phyloP scores from a whole-genome alignment of 768 basidiomycete species.

The Crucibulum laeve region DNA sequence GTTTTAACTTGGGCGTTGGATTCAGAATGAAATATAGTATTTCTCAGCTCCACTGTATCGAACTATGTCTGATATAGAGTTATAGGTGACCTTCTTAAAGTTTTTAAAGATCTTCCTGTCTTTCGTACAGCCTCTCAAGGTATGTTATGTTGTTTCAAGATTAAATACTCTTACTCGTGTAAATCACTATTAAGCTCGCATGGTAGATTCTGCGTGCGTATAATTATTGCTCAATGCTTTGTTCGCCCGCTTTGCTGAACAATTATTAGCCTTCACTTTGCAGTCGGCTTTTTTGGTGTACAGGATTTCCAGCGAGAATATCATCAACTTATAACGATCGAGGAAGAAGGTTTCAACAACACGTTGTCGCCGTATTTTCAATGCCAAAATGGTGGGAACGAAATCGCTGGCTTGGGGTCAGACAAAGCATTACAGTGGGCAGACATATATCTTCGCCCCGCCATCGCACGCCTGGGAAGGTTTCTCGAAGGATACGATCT shows the following conservation, averaged over 20 bases:
- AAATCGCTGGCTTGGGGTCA: slow-evolving; percentile 37
- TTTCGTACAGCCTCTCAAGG: slow-evolving; percentile 61
- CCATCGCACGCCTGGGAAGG: slow-evolving; percentile 46
- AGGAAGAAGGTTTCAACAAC: slow-evolving; percentile 54
- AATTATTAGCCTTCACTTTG: slow-evolving; percentile 25
- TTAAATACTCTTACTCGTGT: slow-evolving; percentile 4
- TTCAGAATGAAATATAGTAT: slow-evolving; percentile 61
- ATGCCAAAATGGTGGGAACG: slow-evolving; percentile 50
- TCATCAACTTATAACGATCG: slow-evolving; percentile 59
- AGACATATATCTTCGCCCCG: slow-evolving; percentile 52
- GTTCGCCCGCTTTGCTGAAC: neutral
- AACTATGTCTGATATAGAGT: neutral
- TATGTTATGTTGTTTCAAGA: slow-evolving; percentile 11
- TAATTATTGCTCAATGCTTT: neutral
- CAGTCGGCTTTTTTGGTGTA: slow-evolving; percentile 55
- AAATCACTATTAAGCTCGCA: slow-evolving; percentile 33
- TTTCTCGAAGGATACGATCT: slow-evolving; percentile 49
- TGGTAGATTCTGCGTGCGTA: slow-evolving; percentile 44
- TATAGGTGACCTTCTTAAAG: slow-evolving; percentile 31
- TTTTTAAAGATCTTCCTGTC: slow-evolving; percentile 48
- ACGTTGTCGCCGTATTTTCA: slow-evolving; percentile 69
- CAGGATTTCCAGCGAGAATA: slow-evolving; percentile 48
- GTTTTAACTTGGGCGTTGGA: slow-evolving; percentile 47
- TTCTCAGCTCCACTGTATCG: neutral
- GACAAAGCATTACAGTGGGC: slow-evolving; percentile 54